These are phyloP conservation scores for Fusarium cyanostomum DNA, from an alignment of 2,329 filamentous ascomycete species.

Conservation along the genomic window DNA sequence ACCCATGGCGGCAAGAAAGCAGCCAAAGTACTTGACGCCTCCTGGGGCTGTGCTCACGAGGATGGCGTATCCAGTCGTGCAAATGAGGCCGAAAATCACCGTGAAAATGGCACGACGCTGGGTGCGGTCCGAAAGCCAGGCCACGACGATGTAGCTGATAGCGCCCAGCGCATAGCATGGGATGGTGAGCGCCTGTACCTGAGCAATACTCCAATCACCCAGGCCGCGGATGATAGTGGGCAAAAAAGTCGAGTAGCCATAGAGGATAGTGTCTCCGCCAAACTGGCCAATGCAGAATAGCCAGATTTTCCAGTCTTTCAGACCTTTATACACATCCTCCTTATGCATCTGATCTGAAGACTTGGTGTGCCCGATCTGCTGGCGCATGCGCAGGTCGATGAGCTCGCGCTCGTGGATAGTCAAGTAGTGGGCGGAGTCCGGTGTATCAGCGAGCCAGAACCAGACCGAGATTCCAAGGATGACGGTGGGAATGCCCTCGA, in stretches of 20 bases:
- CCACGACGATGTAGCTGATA: constrained; percentile 65
- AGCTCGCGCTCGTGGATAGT: constrained; percentile 58
- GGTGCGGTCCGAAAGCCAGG: constrained; percentile 66
- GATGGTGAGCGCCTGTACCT: constrained; percentile 72
- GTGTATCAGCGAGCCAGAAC: constrained; percentile 45
- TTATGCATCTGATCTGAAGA: constrained; percentile 51
- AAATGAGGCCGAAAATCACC: constrained; percentile 61
- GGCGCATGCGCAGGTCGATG: constrained; percentile 43
- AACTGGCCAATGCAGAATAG: constrained; percentile 68
- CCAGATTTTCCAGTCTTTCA: constrained; percentile 70
- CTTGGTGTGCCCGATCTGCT: constrained; percentile 44
- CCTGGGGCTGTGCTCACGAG: constrained; percentile 63
- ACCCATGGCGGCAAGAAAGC: constrained; percentile 70
- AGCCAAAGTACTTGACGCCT: constrained; percentile 69
- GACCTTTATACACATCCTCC: constrained; percentile 65
- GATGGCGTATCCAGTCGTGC: constrained; percentile 65
- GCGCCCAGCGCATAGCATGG: constrained; percentile 72
- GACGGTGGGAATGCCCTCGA: constrained; percentile 54
- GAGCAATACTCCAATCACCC: constrained; percentile 51
- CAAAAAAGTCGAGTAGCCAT: constrained; percentile 69
- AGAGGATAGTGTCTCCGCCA: constrained; percentile 70
- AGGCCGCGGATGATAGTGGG: constrained; percentile 73
- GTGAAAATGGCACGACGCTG: constrained; percentile 66
- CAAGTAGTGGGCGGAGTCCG: constrained; percentile 65
- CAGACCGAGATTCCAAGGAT: constrained; percentile 42